A percentile compares a stretch with the other conserved stretches of the same genome.
Evolutionary conservation across 768 basidiomycete species (phyloP).

Genomic region (Nevesoporus exiguus): DNA sequence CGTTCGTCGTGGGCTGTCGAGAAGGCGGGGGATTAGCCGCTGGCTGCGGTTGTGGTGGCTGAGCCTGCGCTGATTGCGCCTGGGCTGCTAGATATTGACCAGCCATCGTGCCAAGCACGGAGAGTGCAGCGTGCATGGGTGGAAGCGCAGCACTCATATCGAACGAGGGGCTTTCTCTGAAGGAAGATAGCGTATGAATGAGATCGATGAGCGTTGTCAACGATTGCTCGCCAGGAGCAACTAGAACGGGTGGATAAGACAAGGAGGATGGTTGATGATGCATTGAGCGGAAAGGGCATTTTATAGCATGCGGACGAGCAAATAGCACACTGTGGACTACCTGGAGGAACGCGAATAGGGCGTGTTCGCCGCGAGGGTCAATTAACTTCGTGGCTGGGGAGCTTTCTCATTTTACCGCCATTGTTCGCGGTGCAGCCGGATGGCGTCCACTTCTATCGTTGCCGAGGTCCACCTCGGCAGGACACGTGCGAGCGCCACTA

Average conservation of each 20-base stretch:
- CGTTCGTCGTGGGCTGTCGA: slow-evolving; percentile 21
- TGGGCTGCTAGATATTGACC: slow-evolving; percentile 35
- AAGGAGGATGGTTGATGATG: slow-evolving; percentile 40
- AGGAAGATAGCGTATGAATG: slow-evolving; percentile 6
- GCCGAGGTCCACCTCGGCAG: slow-evolving; percentile 16
- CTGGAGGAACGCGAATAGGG: slow-evolving; percentile 26
- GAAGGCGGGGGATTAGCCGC: slow-evolving; percentile 5
- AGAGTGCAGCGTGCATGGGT: slow-evolving; percentile 36
- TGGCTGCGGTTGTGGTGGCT: slow-evolving; percentile 25
- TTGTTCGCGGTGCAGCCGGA: slow-evolving; percentile 11
- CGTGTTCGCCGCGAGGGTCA: slow-evolving; percentile 32
- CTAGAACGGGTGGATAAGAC: slow-evolving; percentile 34
- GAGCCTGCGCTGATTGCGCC: slow-evolving; percentile 25
- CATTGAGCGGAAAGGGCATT: slow-evolving; percentile 10
- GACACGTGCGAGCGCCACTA: slow-evolving; percentile 16
- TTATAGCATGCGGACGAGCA: slow-evolving; percentile 23
- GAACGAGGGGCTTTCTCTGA: slow-evolving; percentile 13
- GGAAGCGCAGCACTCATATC: slow-evolving; percentile 31
- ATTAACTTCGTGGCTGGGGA: slow-evolving; percentile 14
- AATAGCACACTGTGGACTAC: slow-evolving; percentile 11
- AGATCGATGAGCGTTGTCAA: slow-evolving; percentile 3
- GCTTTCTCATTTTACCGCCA: slow-evolving; percentile 5
- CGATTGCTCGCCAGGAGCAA: slow-evolving; percentile 31
- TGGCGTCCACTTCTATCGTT: slow-evolving; percentile 9
- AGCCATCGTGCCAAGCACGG: slow-evolving; percentile 35